phyloP scores from a whole-genome alignment of 2,329 filamentous ascomycete genomes.

The Nigrospora osmanthi region DNA sequence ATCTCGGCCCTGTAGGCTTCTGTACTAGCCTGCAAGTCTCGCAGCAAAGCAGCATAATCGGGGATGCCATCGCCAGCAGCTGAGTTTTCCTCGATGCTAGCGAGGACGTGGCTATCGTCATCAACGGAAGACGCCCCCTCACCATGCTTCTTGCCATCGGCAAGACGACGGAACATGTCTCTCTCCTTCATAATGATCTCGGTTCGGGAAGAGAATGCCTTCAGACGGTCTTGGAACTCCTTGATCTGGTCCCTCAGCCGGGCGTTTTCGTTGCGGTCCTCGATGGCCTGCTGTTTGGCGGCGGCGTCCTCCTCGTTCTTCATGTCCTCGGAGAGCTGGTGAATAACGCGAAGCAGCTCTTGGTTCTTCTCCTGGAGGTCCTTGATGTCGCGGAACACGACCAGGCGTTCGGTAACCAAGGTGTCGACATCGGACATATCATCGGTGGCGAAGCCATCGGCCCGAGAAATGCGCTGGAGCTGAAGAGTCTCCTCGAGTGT shows the following conservation, averaged over 20 bases:
- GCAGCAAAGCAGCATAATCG: constrained; percentile 69
- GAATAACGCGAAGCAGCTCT: constrained; percentile 72
- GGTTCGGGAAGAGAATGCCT: constrained; percentile 72
- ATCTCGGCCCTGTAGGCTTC: constrained; percentile 86
- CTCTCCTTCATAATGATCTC: constrained; percentile 93
- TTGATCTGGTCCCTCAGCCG: constrained; percentile 64
- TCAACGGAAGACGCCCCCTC: constrained; percentile 62
- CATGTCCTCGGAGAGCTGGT: constrained; percentile 80
- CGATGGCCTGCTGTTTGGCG: constrained; percentile 52
- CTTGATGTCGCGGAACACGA: constrained; percentile 77
- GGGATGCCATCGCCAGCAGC: constrained; percentile 46
- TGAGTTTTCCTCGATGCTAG: constrained; percentile 51
- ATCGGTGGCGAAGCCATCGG: constrained; percentile 61
- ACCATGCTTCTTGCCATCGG: constrained; percentile 61
- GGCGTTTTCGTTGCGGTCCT: constrained; percentile 66
- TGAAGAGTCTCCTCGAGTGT: constrained; percentile 65
- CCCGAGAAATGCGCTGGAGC: constrained; percentile 67
- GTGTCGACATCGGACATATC: constrained; percentile 79
- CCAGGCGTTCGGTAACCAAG: constrained; percentile 84
- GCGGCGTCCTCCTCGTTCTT: constrained; percentile 81
- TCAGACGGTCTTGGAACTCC: constrained; percentile 75
- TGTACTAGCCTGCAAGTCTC: constrained; percentile 83
- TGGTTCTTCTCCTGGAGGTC: constrained; percentile 85
- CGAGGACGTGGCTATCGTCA: constrained; percentile 54
- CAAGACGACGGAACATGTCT: constrained; percentile 94